phyloP scores from a whole-genome alignment of 805 yeast genomes.

The Teunomyces atbi region DNA sequence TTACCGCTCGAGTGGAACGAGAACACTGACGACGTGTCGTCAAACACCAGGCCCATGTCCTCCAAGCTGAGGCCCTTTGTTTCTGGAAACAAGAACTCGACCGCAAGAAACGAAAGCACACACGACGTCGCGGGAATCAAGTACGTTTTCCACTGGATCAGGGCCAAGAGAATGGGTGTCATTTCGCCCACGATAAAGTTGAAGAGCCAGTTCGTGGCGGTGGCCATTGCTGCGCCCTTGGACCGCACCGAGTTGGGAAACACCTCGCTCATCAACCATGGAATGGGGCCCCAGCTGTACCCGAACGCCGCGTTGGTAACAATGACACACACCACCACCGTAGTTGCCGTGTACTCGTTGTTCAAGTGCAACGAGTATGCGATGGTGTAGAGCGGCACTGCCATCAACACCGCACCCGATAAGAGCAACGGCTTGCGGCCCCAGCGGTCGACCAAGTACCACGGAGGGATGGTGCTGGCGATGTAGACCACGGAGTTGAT shows the following conservation, averaged over 20 bases:
- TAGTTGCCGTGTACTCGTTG: constrained; percentile 53
- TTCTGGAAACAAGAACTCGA: constrained; percentile 76
- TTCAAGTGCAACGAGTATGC: constrained; percentile 48
- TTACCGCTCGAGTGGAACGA: constrained; percentile 37
- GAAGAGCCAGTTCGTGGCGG: constrained; percentile 92
- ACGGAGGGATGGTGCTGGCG: constrained; percentile 75
- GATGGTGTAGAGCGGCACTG: constrained; percentile 61
- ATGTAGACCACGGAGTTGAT: constrained; percentile 45
- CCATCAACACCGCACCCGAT: constrained; percentile 80
- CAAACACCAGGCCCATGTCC: constrained; percentile 89
- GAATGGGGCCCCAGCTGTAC: constrained; percentile 91
- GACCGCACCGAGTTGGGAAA: constrained; percentile 82
- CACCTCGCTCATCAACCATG: constrained; percentile 88
- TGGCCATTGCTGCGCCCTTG: constrained; percentile 85
- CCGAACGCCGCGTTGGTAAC: constrained; percentile 84
- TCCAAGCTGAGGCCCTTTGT: constrained; percentile 86
- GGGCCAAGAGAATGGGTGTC: constrained; percentile 81
- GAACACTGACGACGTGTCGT: constrained; percentile 50
- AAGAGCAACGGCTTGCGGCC: constrained; percentile 84
- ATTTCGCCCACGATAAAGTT: constrained; percentile 89
- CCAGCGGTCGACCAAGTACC: constrained; percentile 89
- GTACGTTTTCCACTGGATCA: constrained; percentile 76
- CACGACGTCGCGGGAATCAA: constrained; percentile 80
- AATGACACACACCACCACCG: constrained; percentile 75
- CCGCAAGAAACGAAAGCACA: constrained; percentile 68